Base-by-base conservation (phyloP, 2,329 filamentous ascomycete genomes). In the Hypoxylon sp. region DNA sequence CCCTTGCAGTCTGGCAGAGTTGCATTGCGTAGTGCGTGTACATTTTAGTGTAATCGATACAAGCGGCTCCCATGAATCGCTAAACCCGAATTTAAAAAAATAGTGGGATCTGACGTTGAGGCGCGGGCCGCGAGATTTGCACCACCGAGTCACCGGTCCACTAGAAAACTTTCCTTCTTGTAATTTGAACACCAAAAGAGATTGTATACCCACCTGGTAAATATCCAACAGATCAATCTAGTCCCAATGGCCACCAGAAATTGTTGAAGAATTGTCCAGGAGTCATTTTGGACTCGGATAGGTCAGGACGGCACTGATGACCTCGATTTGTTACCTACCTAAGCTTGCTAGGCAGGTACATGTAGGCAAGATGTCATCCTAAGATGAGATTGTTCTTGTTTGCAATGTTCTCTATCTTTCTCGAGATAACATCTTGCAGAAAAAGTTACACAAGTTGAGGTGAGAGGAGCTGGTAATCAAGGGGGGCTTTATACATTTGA, bases 11-110 rank as follows among this genome's bases (percentile, higher is more conserved):
- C 41, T 60, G 47, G 47, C 57, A 68, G 57, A 55, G 65, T 68
- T 59, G 61, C 65, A 65, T 65, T 61, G 61, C 65, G 61, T 59
- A 68, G 65, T 68, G 65, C 65, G 65, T 68, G 57, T 61, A 62
- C 50, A 53, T 21, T 29, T 67, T 60, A 63, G 55, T 48, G 61
- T 67, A 52, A 67, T 63, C 60, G 65, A 65, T 67, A 67, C 43
- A 30, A 43, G 29, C 34, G 45, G 34, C 41, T 43, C 41, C 46
- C 37, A 16, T 32, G 29, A 56, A 58, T 58, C 43, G 43, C 50
- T 58, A 50, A 60, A 30, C 23, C 37, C 43, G 41, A 53, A 32
- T 27, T 57, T 30, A 32, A 29, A 29, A 59, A 47, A 56, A 46
- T 48, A 57, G 30, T 32, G 39, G 32, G 43, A 29, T 47, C 27